Percentiles rank a stretch among this genome's conserved stretches.
Conservation (phyloP, 306 rosid genomes). For the Castanea sativa region DNA sequence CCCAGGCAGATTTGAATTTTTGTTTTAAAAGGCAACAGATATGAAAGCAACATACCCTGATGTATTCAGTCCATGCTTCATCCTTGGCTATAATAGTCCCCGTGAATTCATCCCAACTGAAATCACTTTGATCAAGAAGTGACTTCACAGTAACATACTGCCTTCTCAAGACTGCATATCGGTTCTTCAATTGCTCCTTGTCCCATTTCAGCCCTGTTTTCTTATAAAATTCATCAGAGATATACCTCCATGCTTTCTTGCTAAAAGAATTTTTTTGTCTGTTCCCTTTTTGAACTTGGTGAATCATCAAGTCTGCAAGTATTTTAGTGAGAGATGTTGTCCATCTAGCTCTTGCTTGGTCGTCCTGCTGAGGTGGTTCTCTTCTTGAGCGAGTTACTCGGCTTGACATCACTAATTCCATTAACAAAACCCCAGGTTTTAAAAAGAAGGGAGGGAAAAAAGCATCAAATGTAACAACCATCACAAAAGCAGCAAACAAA, state of each 20-base stretch:
- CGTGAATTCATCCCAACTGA: slow-evolving; percentile 62
- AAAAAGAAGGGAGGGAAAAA: background rate
- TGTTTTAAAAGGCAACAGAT: slow-evolving; percentile 7
- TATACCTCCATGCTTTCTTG: slow-evolving; percentile 65
- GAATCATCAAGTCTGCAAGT: slow-evolving; percentile 61
- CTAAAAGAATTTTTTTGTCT: slow-evolving; percentile 50
- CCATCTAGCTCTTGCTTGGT: slow-evolving; percentile 75
- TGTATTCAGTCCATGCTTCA: slow-evolving; percentile 57
- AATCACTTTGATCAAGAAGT: slow-evolving; percentile 51
- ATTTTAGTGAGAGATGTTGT: slow-evolving; percentile 55
- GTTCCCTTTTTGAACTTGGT: slow-evolving; percentile 60
- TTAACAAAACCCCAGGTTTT: slow-evolving; percentile 2
- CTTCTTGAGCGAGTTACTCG: slow-evolving; percentile 45
- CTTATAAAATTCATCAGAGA: slow-evolving; percentile 58
- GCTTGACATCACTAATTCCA: slow-evolving; percentile 50
- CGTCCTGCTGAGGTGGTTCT: slow-evolving; percentile 45
- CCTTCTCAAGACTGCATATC: slow-evolving; percentile 62
- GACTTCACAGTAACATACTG: slow-evolving; percentile 51
- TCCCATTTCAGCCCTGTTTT: slow-evolving; percentile 74
- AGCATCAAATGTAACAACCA: background rate
- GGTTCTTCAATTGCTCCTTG: slow-evolving; percentile 75
- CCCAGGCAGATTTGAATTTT: slow-evolving; percentile 9
- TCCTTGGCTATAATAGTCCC: slow-evolving; percentile 53
- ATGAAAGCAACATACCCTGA: slow-evolving; percentile 48
- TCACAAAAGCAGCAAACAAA: background rate